phyloP scores from a whole-genome alignment of 1,284 basidiomycete species.

The Pseudozyma hubeiensis region DNA sequence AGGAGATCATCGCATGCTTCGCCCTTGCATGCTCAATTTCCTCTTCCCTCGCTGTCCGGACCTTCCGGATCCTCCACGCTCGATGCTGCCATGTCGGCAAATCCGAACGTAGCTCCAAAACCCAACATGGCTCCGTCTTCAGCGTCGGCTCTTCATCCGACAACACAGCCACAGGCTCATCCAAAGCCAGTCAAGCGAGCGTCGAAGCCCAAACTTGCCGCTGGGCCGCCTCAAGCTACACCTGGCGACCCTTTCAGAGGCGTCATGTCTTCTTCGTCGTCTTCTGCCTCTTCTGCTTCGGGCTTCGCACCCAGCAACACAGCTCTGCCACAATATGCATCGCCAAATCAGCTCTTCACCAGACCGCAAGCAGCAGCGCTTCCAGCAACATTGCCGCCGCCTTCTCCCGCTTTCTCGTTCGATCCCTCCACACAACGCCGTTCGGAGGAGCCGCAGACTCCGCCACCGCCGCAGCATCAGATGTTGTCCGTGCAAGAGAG shows the following conservation, averaged over 20 bases:
- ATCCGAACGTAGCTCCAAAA: conserved; percentile 5
- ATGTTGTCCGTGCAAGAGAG: conserved; percentile 36
- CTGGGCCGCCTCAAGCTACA: neutral
- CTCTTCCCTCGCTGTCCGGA: conserved; percentile 2
- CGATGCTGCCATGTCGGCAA: conserved; percentile 32
- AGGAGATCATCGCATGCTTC: conserved; percentile 13
- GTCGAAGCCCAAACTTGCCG: conserved; percentile 8
- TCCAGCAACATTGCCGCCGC: conserved; percentile 8
- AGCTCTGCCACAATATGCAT: conserved; percentile 23
- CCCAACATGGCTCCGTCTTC: neutral
- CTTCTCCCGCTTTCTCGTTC: conserved; percentile 11
- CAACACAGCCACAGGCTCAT: conserved; percentile 4
- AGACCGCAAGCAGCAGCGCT: conserved; percentile 3
- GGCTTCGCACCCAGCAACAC: conserved; percentile 1
- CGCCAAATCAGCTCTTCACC: conserved; percentile 30
- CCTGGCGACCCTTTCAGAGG: neutral
- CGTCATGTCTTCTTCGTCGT: neutral
- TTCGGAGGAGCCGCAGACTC: conserved; percentile 32
- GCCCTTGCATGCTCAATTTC: conserved; percentile 10
- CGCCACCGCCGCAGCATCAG: conserved; percentile 10
- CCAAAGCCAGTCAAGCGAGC: conserved; percentile 16
- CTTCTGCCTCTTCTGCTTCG: neutral
- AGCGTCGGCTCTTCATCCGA: conserved; percentile 13
- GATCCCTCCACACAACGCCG: conserved; percentile 8
- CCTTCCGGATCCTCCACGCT: conserved; percentile 27